A percentile compares a stretch with the other conserved stretches of the same genome.
Evolutionary conservation across 176 grass and related monocot species (phyloP).

Genomic region (Zea mays): DNA sequence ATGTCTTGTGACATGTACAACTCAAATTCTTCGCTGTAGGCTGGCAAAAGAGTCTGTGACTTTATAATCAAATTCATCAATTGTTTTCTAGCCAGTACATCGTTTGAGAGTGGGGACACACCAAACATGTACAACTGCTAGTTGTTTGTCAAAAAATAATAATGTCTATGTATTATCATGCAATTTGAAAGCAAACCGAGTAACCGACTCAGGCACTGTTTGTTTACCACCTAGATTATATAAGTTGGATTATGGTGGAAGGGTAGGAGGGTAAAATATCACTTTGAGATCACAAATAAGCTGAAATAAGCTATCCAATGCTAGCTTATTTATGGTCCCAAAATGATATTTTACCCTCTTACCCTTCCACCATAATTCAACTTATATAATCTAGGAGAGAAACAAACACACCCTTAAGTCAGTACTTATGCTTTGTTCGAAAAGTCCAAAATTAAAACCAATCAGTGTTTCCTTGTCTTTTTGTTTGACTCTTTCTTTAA

Average conservation of each 20-base stretch:
- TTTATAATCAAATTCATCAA: background rate
- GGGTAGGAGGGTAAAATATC: too few species aligned
- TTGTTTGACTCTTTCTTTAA: slow-evolving; percentile 35
- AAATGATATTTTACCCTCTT: too few species aligned
- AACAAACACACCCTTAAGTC: too few species aligned
- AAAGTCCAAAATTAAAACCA: background rate
- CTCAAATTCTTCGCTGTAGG: background rate
- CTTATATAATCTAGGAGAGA: too few species aligned
- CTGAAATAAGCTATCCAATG: too few species aligned
- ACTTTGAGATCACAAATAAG: too few species aligned
- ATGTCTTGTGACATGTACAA: background rate
- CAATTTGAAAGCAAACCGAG: background rate
- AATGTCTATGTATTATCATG: background rate
- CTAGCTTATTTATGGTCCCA: too few species aligned
- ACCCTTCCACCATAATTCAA: too few species aligned
- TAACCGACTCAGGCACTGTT: too few species aligned
- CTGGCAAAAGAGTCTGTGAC: background rate
- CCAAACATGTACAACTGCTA: background rate
- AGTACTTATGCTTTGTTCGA: too few species aligned
- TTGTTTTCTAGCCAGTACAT: background rate
- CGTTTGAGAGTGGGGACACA: background rate
- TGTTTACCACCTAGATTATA: too few species aligned
- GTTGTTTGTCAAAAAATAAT: background rate
- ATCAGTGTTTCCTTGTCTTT: background rate
- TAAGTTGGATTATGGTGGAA: too few species aligned